A percentile compares a stretch with the other conserved stretches of the same genome.
Evolutionary conservation across 805 yeast genomes (phyloP).

Genomic region (Pichia insulana): DNA sequence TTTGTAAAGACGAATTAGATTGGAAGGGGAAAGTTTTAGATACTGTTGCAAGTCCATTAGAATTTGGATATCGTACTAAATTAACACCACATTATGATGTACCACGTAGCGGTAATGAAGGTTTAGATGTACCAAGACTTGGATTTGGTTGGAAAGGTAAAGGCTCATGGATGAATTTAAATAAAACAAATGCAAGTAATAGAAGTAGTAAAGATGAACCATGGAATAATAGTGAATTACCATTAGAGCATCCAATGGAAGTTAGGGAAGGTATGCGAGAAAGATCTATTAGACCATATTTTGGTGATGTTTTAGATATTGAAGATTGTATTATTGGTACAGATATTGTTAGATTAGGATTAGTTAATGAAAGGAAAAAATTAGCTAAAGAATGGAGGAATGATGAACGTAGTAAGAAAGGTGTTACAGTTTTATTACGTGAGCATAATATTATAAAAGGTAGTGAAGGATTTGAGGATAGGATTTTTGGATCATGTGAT

Average conservation of each 20-base stretch:
- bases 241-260: conserved; percentile 5
- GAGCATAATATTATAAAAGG: conserved; percentile 51
- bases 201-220: background rate
- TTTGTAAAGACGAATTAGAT: conserved; percentile 31
- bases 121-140: conserved; percentile 45
- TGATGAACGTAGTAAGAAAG: conserved; percentile 38
- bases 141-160: conserved; percentile 88
- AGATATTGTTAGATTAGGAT: conserved; percentile 60
- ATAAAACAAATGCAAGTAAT: background rate
- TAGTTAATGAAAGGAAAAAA: conserved; percentile 55
- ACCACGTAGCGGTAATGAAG: conserved; percentile 14
- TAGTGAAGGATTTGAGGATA: conserved; percentile 28
- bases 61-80: conserved; percentile 78
- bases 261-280: conserved; percentile 8
- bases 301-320: conserved; percentile 79
- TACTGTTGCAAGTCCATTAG: conserved; percentile 55
- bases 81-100: conserved; percentile 83
- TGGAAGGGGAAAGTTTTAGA: conserved; percentile 35
- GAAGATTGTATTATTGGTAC: conserved; percentile 95
- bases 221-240: conserved; percentile 6
- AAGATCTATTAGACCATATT: conserved; percentile 19
- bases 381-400: conserved; percentile 33
- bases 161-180: conserved; percentile 40
- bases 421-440: conserved; percentile 80
- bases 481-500: conserved; percentile 29